Base-by-base conservation (phyloP, 371 early-diverging fungal species). In the Neoconidiobolus thromboides region DNA sequence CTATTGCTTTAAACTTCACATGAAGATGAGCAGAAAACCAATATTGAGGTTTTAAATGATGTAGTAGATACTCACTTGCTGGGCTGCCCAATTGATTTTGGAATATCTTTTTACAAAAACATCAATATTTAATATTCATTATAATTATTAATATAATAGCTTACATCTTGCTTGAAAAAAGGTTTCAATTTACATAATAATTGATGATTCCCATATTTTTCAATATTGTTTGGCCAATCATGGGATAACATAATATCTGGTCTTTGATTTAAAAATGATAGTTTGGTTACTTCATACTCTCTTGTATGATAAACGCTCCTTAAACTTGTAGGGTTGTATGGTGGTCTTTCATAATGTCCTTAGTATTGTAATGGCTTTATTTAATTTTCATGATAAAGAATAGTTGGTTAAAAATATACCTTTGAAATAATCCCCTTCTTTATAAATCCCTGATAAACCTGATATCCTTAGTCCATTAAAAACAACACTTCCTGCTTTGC, bases 11-110 rank as follows among this genome's bases (percentile, higher is more conserved):
- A 66, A 80, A 96, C 38, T 85, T 78, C n/a, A 93, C 91, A 64
- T 97, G 96, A 61, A 94, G 63, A 67, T 90, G 91, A 1, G 94
- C 94, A 4, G 93, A 69, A 64, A 93, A 93, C 98, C 98, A 98
- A 68, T 77, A 86, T 1, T 67, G 60, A 1, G 98, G 98, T 49
- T 82, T 73, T 43, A 96, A 54, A 41, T 74, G 68, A 38, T 78
- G 66, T 51, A 96, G 61, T 7, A 96, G 67, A 43, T 76, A 48
- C 41, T 83, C 81, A 60, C 72, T 77, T 0, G 84, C 73, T 0
- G 76, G 72, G 55, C 83, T 85, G 3, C 98, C 98, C 12, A 98
- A 68, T 0, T 76, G 77, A 42, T 82, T 79, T 1, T 63, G 64
- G 3, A 74, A 60, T 41, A 87, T 73, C 84, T 86, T 68, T 48